Evolutionary conservation across 2,329 filamentous ascomycete genomes (phyloP), one percentile per base, ranked within the genome.

Genomic region (Periconia macrospinosa): DNA sequence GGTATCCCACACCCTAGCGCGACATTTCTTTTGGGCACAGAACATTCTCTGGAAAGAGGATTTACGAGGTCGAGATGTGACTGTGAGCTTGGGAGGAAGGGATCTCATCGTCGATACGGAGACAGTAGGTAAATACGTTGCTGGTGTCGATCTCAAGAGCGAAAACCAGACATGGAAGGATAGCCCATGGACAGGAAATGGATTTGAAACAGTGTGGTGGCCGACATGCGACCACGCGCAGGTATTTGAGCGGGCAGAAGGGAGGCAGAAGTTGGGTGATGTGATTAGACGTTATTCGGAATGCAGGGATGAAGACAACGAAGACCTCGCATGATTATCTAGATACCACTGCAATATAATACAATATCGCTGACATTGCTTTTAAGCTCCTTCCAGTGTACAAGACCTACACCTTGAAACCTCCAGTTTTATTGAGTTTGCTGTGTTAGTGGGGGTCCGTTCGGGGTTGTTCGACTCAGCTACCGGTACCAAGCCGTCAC

Each of bases 11-110:
- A 85, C 83, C 10, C 75, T 91, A 1, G 83, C 81, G 0, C 76
- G 87, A 2, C 81, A 86, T 61, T 90, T 91, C 73, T 89, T 89
- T 72, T 91, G 88, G 88, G 79, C 79, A 23, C 81, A 90, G 60
- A 89, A 87, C 58, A 83, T 88, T 40, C 73, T 89, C 8, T 91
- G 88, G 87, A 85, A 83, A 60, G 84, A 89, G 45, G 85, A 89
- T 56, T 69, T 90, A 44, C 57, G 71, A 48, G 59, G 71, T 52
- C 69, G 75, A 45, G 57, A 72, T 17, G 80, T 86, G 11, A 85
- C 83, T 0, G 84, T 88, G 0, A 81, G 77, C 52, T 74, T 90
- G 20, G 78, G 82, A 7, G 83, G 81, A 9, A 75, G 78, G 49
- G 87, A 90, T 71, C 69, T 89, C 44, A 89, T 90, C 58, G 83